Evolutionary conservation across 371 early-diverging fungal genomes (phyloP), one percentile per base, ranked within the genome.

Genomic region (Apophysomyces ossiformis): DNA sequence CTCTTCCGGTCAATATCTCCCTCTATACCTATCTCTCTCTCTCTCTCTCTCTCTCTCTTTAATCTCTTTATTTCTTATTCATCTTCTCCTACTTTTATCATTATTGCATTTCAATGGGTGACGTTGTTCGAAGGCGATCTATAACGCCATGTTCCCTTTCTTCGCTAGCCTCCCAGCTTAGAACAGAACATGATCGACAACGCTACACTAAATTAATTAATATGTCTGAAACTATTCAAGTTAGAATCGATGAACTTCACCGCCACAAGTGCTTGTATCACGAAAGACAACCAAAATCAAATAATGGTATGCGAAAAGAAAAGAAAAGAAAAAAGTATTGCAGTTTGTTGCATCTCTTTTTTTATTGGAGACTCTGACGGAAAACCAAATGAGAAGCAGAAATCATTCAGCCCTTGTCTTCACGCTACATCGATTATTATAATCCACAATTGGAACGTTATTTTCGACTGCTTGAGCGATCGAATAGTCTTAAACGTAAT

Each of bases 381-480:
- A 13, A 43, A 26, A 26, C 32, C 41, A 46, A 32, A 41, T 36
- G 26, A 57, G 45, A 38, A 63, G 37, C 63, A 54, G 39, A 46
- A 21, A 65, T 36, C 32, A 61, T 39, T 13, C 38, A 56, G 16
- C 57, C 64, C 45, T 21, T 50, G 21, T 21, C 54, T 50, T 21
- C 54, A 18, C 54, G 54, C 8, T 50, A 50, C 21, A 11, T 50
- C 21, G 21, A 50, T 21, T 50, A 50, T 50, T 50, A 50, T 21
- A 50, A 50, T 5, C 54, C 54, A 45, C 57, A 57, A 16, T 37
- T 68, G 47, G 68, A 68, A 2, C 68, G 68, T 26, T 68, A 68
- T 43, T 68, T 59, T 50, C 64, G 60, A 13, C 35, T 68, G 18
- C 45, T 68, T 37, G 68, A 68, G 41, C 68, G 57, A 43, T 68